Conservation (phyloP, 169 alveolate genomes). For the Babesia caballi region DNA sequence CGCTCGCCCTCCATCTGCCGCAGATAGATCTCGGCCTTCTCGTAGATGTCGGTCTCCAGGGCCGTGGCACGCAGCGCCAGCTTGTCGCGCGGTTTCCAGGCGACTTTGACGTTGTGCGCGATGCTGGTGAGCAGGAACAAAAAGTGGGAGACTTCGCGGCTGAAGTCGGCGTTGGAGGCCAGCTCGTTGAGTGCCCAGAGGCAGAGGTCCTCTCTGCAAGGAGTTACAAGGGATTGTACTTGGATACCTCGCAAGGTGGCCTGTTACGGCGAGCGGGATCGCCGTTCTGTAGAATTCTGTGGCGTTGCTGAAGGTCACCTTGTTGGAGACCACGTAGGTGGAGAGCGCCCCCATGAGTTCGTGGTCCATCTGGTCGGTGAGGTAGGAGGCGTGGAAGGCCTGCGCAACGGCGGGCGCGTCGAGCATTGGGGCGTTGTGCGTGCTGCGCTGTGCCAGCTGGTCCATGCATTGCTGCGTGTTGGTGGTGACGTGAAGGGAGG, state of each 20-base stretch:
- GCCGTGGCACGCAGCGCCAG: constrained; percentile 8
- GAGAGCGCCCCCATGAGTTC: constrained; percentile 15
- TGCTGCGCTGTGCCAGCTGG: neutral
- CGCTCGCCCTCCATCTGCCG: constrained; percentile 33
- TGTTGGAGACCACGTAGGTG: neutral
- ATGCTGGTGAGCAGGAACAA: constrained; percentile 45
- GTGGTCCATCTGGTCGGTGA: constrained; percentile 33
- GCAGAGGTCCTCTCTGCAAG: constrained; percentile 22
- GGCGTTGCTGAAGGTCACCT: constrained; percentile 10
- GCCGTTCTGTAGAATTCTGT: constrained; percentile 49
- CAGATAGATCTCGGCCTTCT: constrained; percentile 49
- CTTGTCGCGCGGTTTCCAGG: neutral
- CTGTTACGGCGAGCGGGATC: constrained; percentile 35
- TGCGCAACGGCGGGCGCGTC: neutral
- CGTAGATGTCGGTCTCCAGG: constrained; percentile 45
- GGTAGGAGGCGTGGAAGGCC: constrained; percentile 41
- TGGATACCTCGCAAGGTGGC: constrained; percentile 16
- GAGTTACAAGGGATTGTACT: neutral
- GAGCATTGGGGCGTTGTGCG: neutral
- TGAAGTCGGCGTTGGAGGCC: constrained; percentile 21
- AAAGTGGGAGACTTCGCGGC: constrained; percentile 31
- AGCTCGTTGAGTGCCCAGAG: constrained; percentile 44
- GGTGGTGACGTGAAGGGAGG: neutral
- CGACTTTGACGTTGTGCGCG: constrained; percentile 18
- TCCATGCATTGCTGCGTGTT: neutral